Evolutionary conservation across 371 early-diverging fungal genomes (phyloP).

Genomic region (Lichtheimia ornata): DNA sequence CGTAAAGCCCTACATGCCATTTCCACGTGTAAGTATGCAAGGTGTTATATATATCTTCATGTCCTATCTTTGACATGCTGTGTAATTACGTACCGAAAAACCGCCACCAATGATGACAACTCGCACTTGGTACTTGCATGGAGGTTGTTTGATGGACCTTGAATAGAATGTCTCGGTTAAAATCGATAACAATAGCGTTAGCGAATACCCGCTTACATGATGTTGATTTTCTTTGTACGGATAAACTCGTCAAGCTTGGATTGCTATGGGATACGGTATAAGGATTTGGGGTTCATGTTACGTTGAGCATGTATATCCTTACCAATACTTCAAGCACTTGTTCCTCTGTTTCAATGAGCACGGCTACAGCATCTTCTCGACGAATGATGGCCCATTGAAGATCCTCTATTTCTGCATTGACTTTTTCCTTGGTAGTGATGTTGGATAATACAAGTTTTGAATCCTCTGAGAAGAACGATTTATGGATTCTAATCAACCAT

Average conservation of each 20-base stretch:
- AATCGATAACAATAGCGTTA: not conserved
- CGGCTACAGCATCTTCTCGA: slow-evolving; percentile 21
- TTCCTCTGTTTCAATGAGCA: slow-evolving; percentile 33
- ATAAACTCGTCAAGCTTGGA: slow-evolving; percentile 6
- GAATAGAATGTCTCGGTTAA: too few species aligned
- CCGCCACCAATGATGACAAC: slow-evolving; percentile 50
- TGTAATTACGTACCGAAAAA: slow-evolving; percentile 34
- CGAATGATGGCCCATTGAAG: slow-evolving; percentile 35
- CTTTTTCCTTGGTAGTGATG: slow-evolving; percentile 25
- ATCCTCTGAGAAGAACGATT: slow-evolving; percentile 33
- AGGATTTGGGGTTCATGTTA: not conserved
- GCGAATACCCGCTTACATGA: not conserved
- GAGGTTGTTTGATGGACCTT: slow-evolving; percentile 1
- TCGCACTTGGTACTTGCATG: slow-evolving; percentile 15
- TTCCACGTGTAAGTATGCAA: not conserved
- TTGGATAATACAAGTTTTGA: slow-evolving; percentile 30
- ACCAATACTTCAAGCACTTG: slow-evolving; percentile 38
- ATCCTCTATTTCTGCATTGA: slow-evolving; percentile 20
- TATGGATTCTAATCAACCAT: slow-evolving; percentile 31
- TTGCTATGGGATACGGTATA: not conserved
- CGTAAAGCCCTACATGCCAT: slow-evolving; percentile 36
- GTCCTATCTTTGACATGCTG: too few species aligned
- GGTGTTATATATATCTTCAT: too few species aligned
- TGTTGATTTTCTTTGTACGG: slow-evolving; percentile 6
- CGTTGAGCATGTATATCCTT: not conserved